Conservation (phyloP, 2,329 filamentous ascomycete genomes). For the Fusarium miscanthi region DNA sequence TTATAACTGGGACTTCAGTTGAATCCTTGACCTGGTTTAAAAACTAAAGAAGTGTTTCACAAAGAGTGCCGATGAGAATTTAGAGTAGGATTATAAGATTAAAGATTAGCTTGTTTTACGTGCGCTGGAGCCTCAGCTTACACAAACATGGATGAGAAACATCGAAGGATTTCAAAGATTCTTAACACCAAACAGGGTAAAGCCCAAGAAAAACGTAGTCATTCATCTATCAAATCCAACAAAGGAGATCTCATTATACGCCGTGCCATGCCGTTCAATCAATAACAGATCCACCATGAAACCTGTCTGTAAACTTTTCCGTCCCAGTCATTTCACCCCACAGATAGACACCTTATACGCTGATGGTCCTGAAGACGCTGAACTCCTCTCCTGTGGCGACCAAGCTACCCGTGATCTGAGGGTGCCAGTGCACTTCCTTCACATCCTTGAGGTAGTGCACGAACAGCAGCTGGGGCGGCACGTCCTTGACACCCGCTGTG, state of each 20-base stretch:
- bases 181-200: neutral
- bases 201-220: slow-evolving; percentile 1
- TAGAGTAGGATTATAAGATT: neutral
- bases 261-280: slow-evolving; percentile 42
- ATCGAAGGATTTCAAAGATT: neutral
- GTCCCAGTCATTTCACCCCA: slow-evolving; percentile 3
- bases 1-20: neutral
- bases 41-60: neutral
- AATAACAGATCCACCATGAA: slow-evolving; percentile 28
- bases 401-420: slow-evolving; percentile 89
- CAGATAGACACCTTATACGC: slow-evolving; percentile 64
- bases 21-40: neutral
- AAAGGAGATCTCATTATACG: slow-evolving; percentile 36
- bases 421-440: slow-evolving; percentile 98
- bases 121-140: neutral
- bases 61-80: neutral
- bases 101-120: neutral
- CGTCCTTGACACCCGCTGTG: slow-evolving; percentile 85
- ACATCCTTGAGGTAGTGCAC: slow-evolving; percentile 96
- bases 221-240: slow-evolving; percentile 38
- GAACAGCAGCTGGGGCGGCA: slow-evolving; percentile 94
- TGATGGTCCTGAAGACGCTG: slow-evolving; percentile 86
- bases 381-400: slow-evolving; percentile 94
- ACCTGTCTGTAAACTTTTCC: slow-evolving; percentile 29
- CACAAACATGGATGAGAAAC: neutral